Base-by-base conservation (phyloP, 176 grass and related monocot species). In the Musa troglodytarum region DNA sequence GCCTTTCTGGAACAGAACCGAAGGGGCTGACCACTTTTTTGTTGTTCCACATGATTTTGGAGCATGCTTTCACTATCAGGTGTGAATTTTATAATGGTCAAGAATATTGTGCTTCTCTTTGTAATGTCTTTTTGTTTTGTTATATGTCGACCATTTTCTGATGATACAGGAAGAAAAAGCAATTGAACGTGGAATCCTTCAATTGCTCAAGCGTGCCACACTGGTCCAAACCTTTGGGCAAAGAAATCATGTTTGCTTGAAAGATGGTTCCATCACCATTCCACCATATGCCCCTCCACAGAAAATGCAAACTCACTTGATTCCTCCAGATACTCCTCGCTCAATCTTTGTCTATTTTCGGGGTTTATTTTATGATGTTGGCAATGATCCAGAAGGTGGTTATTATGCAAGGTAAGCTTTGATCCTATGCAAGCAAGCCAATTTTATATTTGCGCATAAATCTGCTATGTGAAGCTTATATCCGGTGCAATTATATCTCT, bases 11-110 rank as follows among this genome's bases (percentile, higher is more conserved):
- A 96, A 96, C 77, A 90, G 75, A 79, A 89, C 88, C 57, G 86
- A 96, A 69, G 92, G 92, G 69, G 92, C 82, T 55, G 84, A 96
- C 80, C 92, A 96, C 75, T 92, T 89, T 79, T 96, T 96, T 80
- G 84, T 96, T 23, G 80, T 85, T 51, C 88, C 92, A 2, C 92
- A 96, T 83, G 92, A 96, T 78, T 96, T 92, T 53, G 88, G 83
- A 13, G 86, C 92, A 49, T 96, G 92, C 84, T 96, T 96, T 82
- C 92, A 92, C 65, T 96, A 96, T 75, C 86, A 96, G 88, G 92
- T 96, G 70, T 43, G 77, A 49, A 66, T 76, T 65, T 74, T n/a
- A 75, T 66, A 1, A 17, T 69, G 49, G 26, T 12, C 13, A 1
- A 26, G 16, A 49, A 11, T 66, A 67, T 0, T 21, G 5, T 49